Evolutionary conservation across 345 rosid species (phyloP), one percentile per base, ranked within the genome.

Genomic region (Capsella bursapastoris): DNA sequence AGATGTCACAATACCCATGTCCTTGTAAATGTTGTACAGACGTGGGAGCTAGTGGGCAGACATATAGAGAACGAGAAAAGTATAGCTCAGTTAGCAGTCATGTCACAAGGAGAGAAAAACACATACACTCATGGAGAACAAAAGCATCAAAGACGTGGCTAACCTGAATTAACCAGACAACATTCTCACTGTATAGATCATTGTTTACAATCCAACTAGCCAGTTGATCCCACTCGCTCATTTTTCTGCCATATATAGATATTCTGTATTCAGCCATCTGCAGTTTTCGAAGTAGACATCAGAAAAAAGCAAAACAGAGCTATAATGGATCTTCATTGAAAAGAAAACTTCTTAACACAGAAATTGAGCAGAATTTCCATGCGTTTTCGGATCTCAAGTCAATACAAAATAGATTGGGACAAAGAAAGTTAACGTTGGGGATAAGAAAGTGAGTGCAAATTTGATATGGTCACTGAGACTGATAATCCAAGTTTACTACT

Each of bases 121-220:
- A 50, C n/a, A 48, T 12, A 14, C n/a, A 37, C 16, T n/a, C 29
- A 49, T 48, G 32, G n/a, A 44, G 73, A 10, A 69, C 38, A 73
- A 45, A 48, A 37, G 8, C 14, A 35, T 43, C n/a, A 75, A 58
- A 70, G 35, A 37, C 31, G 63, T 55, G 37, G n/a, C 74, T 18
- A 82, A 92, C 99, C 99, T 96, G 99, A 78, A 96, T 96, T 72
- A 96, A 84, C 99, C 99, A 96, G 64, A 96, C 98, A 82, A 92
- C 98, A 73, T 92, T 92, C 84, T 89, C 95, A 70, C 96, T 89
- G 85, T 92, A 96, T 71, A 96, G 78, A 45, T 92, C 98, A 82
- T 92, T 96, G 85, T 96, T 96, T 79, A 96, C 96, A 71, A 96
- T 96, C 99, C 99, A 96, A 82, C 98, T 90, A 72, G 99, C 99